Percentiles rank a stretch among this genome's conserved stretches.
Evolutionary conservation across 176 grass and related monocot species (phyloP).

Genomic region (Oryza meyeriana): DNA sequence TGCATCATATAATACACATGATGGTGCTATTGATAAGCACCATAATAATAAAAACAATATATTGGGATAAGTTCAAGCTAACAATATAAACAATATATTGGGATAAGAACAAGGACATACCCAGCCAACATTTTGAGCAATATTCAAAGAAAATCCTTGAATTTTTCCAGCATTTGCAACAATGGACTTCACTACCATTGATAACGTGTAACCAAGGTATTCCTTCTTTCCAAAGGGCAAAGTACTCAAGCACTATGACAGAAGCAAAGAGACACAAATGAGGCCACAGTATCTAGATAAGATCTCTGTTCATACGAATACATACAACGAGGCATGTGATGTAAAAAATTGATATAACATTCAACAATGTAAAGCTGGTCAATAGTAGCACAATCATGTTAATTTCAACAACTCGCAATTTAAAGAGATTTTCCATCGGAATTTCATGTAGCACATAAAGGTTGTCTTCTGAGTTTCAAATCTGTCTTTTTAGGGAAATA

Average conservation of each 20-base stretch:
- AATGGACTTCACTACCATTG: constrained; percentile 56
- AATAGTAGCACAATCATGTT: constrained; percentile 93
- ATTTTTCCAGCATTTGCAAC: constrained; percentile 81
- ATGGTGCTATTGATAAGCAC: constrained; percentile 9
- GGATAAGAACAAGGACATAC: constrained; percentile 57
- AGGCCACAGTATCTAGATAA: constrained; percentile 84
- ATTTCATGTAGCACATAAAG: constrained; percentile 76
- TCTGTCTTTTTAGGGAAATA: constrained; percentile 73
- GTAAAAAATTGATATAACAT: constrained; percentile 88
- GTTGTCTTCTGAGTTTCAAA: constrained; percentile 88
- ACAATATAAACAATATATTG: too few relatives aligned
- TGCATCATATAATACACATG: constrained; percentile 42
- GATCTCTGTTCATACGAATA: constrained; percentile 86
- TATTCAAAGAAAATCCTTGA: constrained; percentile 67
- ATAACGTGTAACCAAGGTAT: constrained; percentile 48
- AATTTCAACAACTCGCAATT: constrained; percentile 85
- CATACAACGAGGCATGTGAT: constrained; percentile 74
- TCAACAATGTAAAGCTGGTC: constrained; percentile 91
- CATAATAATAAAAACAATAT: constrained; percentile 22
- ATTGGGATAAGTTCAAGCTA: background rate
- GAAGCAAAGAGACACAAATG: constrained; percentile 85
- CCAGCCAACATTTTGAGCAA: constrained; percentile 91
- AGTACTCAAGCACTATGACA: constrained; percentile 81
- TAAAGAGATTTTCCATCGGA: constrained; percentile 98
- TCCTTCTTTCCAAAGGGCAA: constrained; percentile 75